Evolutionary conservation across 192 early-diverging fungal genomes (phyloP).

Genomic region (Coemansia sp.): DNA sequence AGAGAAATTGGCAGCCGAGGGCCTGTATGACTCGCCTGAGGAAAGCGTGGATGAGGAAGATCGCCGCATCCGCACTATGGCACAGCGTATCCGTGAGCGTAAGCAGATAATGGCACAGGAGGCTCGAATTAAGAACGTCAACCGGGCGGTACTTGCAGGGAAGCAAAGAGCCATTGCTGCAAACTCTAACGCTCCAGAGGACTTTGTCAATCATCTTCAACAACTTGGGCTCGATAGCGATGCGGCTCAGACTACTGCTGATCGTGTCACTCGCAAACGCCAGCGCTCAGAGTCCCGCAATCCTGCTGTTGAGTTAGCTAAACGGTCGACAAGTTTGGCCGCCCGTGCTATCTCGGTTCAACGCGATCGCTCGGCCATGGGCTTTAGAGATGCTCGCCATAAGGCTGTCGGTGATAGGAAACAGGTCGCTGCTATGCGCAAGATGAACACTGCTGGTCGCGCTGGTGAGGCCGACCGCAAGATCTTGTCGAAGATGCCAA

Average conservation of each 20-base stretch:
- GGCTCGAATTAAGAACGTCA: slow-evolving; percentile 79
- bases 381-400: slow-evolving; percentile 61
- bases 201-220: slow-evolving; percentile 73
- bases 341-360: slow-evolving; percentile 59
- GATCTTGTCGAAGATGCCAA: slow-evolving; percentile 93
- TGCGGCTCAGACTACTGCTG: slow-evolving; percentile 52
- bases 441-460: slow-evolving; percentile 72
- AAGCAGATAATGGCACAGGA: slow-evolving; percentile 78
- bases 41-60: slow-evolving; percentile 80
- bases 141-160: slow-evolving; percentile 65
- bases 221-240: slow-evolving; percentile 70
- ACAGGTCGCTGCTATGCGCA: slow-evolving; percentile 70
- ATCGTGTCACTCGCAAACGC: slow-evolving; percentile 74
- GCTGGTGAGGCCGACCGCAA: slow-evolving; percentile 92
- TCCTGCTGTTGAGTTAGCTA: slow-evolving; percentile 61
- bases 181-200: slow-evolving; percentile 30
- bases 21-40: slow-evolving; percentile 83
- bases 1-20: slow-evolving; percentile 89
- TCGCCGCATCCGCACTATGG: slow-evolving; percentile 71
- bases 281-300: slow-evolving; percentile 67
- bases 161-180: slow-evolving; percentile 37
- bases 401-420: slow-evolving; percentile 70
- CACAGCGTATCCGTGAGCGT: slow-evolving; percentile 79
- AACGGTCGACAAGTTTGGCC: slow-evolving; percentile 58
- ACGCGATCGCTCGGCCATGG: slow-evolving; percentile 71